Evolutionary conservation across 2,329 filamentous ascomycete species (phyloP), one percentile per base, ranked within the genome.

Genomic region (Alternaria arborescens): DNA sequence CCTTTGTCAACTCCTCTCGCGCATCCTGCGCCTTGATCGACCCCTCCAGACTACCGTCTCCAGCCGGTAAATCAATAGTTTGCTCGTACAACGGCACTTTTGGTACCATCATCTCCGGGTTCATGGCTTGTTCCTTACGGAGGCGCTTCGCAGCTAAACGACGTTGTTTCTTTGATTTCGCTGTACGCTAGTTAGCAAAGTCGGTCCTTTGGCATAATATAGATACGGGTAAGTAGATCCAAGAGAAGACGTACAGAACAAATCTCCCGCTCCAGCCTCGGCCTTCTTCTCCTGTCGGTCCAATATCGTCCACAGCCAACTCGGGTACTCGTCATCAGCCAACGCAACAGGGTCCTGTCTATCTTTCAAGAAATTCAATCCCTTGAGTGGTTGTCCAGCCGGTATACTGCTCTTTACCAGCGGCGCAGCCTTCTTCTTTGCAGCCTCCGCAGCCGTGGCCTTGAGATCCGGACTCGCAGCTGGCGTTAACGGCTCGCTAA

Each of bases 131-230:
- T 86, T 73, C 89, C 78, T 73, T 92, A 74, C 79, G 84, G 79
- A 77, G 85, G 80, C 82, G 91, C 84, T 77, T 93, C 42, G 88
- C 87, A 8, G 92, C 92, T 56, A 90, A 77, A 58, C 88, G 85
- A 61, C 92, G 88, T 78, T 93, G 88, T 76, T 94, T 94, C 79
- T 92, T 93, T 28, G 91, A 94, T 86, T 95, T 95, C 30, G 73
- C 73, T 75, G 41, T 3, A 3, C 4, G 4, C 14, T n/a, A 7
- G 8, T 60, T 56, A 55, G 56, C 26, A 47, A 16, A 18, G 42
- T 51, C 38, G 8, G 46, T 26, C 16, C 43, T 16, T 16, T 18
- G 30, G 6, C 14, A 4, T 32, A 5, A 2, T 41, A 18, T 40
- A n/a, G 16, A 38, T n/a, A 8, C 16, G 34, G 34, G 6, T n/a